Base-by-base conservation (phyloP, 805 yeast species). In the Cyberlindnera misumaiensis region DNA sequence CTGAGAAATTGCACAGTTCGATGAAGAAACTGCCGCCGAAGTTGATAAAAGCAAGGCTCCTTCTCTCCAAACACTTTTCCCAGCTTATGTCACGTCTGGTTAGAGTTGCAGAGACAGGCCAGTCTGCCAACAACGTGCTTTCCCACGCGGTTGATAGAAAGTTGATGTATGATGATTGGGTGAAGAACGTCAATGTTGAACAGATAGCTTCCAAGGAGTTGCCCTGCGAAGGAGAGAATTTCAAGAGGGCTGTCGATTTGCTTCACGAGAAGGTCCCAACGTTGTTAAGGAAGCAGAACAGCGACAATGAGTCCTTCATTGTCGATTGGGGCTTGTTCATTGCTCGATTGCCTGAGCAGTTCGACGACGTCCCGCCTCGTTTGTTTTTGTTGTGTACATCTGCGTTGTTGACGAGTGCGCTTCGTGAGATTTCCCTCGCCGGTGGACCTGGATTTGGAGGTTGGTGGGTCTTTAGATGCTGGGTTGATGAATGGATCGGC, bases 381-480 rank as follows among this genome's bases (percentile, higher is more conserved):
- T 55, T 77, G 35, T 75, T 80, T 47, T 49, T 78, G 15, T 58
- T 80, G 35, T 67, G 75, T 34, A 59, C 73, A 32, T 72, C 73
- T 34, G 70, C 77, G 10, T 51, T 80, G 9, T 61, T 78, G 35
- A 77, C 83, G 6, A 67, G 77, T 11, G 73, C 81, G 14, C 59
- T 79, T 30, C 63, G 86, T 43, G 86, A 80, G 48, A 68, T 82
- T 42, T 73, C 82, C 26, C 60, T 75, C 40, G 65, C 64, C 17
- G 77, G 78, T 3, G 78, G 77, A 7, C 68, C 69, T 31, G 72
- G 80, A 2, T 80, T 83, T 53, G 78, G 77, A 9, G 73, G 77
- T 3, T 83, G 90, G 90, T 82, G 87, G 86, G 68, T 75, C 32
- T 65, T 81, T 3, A 65, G 83, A 40, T 77, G 87, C 54, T 83